Conservation (phyloP, 2,329 filamentous ascomycete genomes). For the Colletotrichum theobromicola region DNA sequence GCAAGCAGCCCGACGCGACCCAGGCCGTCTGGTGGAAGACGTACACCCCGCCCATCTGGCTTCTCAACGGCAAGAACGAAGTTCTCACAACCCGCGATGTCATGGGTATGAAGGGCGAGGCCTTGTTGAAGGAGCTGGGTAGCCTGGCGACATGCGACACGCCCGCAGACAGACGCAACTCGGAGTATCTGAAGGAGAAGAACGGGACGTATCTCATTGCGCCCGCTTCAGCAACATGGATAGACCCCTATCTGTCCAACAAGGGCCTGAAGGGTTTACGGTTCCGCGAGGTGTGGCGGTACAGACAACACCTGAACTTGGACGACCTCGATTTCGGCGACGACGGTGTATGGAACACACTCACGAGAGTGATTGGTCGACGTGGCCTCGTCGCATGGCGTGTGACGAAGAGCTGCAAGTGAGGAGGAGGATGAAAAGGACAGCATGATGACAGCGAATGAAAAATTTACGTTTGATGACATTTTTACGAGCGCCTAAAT, state of each 20-base stretch:
- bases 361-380: conserved; percentile 70
- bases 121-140: conserved; percentile 63
- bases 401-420: conserved; percentile 64
- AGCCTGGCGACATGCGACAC: conserved; percentile 68
- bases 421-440: neutral
- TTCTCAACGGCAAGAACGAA: conserved; percentile 77
- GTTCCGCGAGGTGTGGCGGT: conserved; percentile 74
- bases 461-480: conserved; percentile 15
- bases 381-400: conserved; percentile 68
- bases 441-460: neutral
- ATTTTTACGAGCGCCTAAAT: neutral
- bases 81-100: conserved; percentile 74
- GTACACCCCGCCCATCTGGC: conserved; percentile 81
- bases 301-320: conserved; percentile 73
- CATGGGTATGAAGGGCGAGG: conserved; percentile 71
- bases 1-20: conserved; percentile 70
- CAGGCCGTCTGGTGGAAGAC: conserved; percentile 86
- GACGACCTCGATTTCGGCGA: conserved; percentile 82
- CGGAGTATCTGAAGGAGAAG: conserved; percentile 63
- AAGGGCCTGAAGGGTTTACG: conserved; percentile 64
- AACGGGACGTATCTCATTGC: conserved; percentile 75
- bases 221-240: conserved; percentile 72
- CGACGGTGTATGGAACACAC: conserved; percentile 76
- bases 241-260: conserved; percentile 67
- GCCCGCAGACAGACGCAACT: conserved; percentile 58